Conservation (phyloP, 257 asterid genomes). For the Echium plantagineum region DNA sequence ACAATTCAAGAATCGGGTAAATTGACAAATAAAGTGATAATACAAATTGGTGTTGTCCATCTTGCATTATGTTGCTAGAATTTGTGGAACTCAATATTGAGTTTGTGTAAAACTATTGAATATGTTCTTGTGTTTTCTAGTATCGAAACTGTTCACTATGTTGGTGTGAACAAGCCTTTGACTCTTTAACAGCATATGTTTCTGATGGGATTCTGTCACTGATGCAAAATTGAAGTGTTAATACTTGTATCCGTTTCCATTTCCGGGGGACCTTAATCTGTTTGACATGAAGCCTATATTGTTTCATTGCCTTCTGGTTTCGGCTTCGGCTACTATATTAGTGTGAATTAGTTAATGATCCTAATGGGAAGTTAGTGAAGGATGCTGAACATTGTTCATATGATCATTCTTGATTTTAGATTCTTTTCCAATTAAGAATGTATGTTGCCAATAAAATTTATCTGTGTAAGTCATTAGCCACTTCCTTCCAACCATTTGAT, state of each 20-base stretch:
- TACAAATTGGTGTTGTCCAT: slow-evolving; percentile 20
- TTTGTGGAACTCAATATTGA: slow-evolving; percentile 12
- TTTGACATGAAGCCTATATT: background rate
- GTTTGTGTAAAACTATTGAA: background rate
- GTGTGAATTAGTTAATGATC: background rate
- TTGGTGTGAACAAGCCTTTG: slow-evolving; percentile 7
- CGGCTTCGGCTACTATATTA: background rate
- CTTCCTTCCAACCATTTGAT: background rate
- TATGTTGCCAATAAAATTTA: background rate
- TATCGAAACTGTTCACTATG: background rate
- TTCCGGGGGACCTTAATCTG: background rate
- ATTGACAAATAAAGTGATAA: slow-evolving; percentile 22
- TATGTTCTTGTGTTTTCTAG: slow-evolving; percentile 5
- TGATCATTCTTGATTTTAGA: background rate
- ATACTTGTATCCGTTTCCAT: background rate
- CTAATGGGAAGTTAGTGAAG: background rate
- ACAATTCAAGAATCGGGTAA: slow-evolving; percentile 15
- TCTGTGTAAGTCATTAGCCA: background rate
- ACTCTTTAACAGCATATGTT: slow-evolving; percentile 10
- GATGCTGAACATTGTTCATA: background rate
- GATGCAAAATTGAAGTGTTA: background rate
- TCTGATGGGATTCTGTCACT: background rate
- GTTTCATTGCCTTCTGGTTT: background rate
- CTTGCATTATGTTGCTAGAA: slow-evolving; percentile 4
- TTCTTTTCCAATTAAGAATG: background rate